Evolutionary conservation across 805 yeast species (phyloP).

Genomic region (Candida khao-thaluensis): DNA sequence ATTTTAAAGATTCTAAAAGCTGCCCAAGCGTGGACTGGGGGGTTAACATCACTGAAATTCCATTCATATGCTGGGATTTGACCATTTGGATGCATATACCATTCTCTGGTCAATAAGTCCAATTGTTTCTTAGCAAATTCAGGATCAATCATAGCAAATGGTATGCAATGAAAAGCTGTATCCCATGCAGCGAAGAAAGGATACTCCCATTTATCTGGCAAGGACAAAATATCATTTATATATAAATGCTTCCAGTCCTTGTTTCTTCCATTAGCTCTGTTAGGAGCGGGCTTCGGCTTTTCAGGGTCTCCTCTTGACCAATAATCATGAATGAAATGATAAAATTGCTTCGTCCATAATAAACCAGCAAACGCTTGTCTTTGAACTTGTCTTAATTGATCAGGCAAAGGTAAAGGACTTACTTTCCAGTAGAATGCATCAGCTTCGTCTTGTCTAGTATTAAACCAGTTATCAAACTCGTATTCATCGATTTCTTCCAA

Average conservation of each 20-base stretch:
- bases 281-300: conserved; percentile 70
- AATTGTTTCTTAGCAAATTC: conserved; percentile 87
- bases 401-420: conserved; percentile 79
- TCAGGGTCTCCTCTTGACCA: conserved; percentile 87
- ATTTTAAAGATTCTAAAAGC: conserved; percentile 83
- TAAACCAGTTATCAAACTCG: conserved; percentile 66
- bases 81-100: conserved; percentile 99
- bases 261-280: conserved; percentile 85
- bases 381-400: conserved; percentile 77
- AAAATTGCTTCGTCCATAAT: conserved; percentile 91
- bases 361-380: conserved; percentile 94
- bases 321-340: conserved; percentile 78
- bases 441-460: conserved; percentile 78
- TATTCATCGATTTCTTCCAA: conserved; percentile 62
- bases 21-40: conserved; percentile 98
- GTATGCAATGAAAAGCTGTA: conserved; percentile 91
- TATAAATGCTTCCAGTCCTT: conserved; percentile 86
- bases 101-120: conserved; percentile 82
- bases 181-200: conserved; percentile 98
- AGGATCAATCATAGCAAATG: conserved; percentile 91
- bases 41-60: conserved; percentile 95
- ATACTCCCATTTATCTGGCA: conserved; percentile 96
- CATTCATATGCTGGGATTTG: conserved; percentile 96
- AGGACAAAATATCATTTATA: conserved; percentile 80
- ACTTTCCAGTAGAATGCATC: conserved; percentile 90